Evolutionary conservation across 139 green algal species (phyloP), one percentile per base, ranked within the genome.

Genomic region (Yamagishiella unicocca): DNA sequence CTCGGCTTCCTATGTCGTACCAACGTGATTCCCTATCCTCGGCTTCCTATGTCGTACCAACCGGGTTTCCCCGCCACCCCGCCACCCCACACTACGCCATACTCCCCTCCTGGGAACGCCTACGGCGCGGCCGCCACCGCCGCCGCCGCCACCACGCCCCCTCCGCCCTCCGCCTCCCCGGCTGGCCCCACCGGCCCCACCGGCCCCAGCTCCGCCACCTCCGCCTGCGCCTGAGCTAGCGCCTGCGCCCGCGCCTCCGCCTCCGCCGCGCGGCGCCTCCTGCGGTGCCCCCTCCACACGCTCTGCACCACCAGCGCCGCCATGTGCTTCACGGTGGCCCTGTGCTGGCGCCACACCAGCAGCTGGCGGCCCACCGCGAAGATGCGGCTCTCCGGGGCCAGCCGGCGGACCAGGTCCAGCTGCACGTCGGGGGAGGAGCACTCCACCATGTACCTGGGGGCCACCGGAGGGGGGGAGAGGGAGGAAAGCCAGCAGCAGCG

Each of bases 231-330:
- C 70, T 50, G 40, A 9, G 17, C 35, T 40, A 38, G 35, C 40
- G 22, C 70, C 70, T 38, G 29, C 70, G 17, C 70, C 70, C 5
- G 22, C 70, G 9, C 35, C 67, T 2, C 35, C 35, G 14, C 7
- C 35, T 58, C 4, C 43, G 6, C 5, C 5, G 2, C 43, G 2
- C 67, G 55, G 4, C 74, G 50, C 46, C 74, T 12, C 7, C 46
- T n/a, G 12, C 58, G 27, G 38, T 73, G 83, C 62, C 29, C 29
- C 73, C 81, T 67, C 89, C 89, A 92, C 29, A 75, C 54, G 55
- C 45, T 66, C 78, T 93, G 90, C 46, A 93, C 73, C 31, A 93
- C 76, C 2, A 71, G 8, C 50, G 87, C 90, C 35, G 90, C 87
- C 45, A 64, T 37, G 66, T 62, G 35, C 43, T 71, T 37, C 37